Percentiles rank a stretch among this genome's conserved stretches.
Conservation (phyloP, 495 filamentous ascomycete genomes). For the Paragyromitra xinjiangensis region DNA sequence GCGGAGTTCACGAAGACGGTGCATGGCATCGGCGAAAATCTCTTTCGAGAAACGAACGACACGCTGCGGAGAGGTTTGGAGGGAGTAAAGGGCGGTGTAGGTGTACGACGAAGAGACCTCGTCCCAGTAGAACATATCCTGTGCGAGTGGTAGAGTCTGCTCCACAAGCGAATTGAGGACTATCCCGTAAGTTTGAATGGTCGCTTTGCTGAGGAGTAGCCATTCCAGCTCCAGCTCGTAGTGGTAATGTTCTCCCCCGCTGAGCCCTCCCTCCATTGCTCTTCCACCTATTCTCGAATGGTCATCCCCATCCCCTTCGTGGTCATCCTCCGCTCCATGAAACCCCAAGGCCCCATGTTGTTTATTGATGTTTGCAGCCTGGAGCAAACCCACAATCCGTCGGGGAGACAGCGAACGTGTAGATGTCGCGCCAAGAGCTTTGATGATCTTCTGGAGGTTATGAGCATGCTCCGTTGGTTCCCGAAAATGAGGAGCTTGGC, state of each 20-base stretch:
- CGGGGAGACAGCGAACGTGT: constrained; percentile 60
- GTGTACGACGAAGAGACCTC: constrained; percentile 76
- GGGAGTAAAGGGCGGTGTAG: constrained; percentile 76
- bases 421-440: constrained; percentile 62
- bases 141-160: constrained; percentile 78
- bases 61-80: constrained; percentile 80
- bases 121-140: constrained; percentile 94
- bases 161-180: constrained; percentile 76
- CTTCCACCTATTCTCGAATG: constrained; percentile 3
- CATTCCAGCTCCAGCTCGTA: constrained; percentile 83
- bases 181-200: constrained; percentile 81
- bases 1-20: constrained; percentile 61
- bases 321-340: constrained; percentile 50
- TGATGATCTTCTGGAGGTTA: constrained; percentile 70
- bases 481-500: constrained; percentile 29
- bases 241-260: constrained; percentile 44
- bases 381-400: constrained; percentile 68
- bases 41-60: constrained; percentile 73
- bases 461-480: constrained; percentile 41
- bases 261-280: not conserved
- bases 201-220: constrained; percentile 85
- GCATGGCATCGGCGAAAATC: constrained; percentile 68
- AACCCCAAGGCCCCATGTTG: constrained; percentile 52
- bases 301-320: constrained; percentile 27
- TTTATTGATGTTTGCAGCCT: constrained; percentile 63